A percentile compares a stretch with the other conserved stretches of the same genome.
These are phyloP conservation scores for Leccinellum albellum DNA, from an alignment of 768 basidiomycete species.

Conservation along the genomic window DNA sequence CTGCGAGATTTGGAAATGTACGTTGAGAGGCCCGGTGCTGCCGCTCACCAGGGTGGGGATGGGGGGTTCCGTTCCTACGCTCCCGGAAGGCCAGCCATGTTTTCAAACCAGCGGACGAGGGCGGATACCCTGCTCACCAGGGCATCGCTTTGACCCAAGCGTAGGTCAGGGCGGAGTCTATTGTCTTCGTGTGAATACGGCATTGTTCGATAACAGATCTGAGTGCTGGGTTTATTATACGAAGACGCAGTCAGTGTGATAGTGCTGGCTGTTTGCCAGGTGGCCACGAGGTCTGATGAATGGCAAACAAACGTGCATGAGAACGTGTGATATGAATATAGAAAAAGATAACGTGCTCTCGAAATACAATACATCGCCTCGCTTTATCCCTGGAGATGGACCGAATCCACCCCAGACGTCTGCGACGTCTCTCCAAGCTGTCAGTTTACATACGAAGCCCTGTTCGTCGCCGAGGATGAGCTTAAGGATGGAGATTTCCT, in stretches of 20 bases:
- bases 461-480: constrained; percentile 73
- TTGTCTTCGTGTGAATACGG: constrained; percentile 58
- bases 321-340: constrained; percentile 9
- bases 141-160: constrained; percentile 66
- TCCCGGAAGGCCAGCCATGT: constrained; percentile 56
- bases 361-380: constrained; percentile 70
- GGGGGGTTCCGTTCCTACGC: constrained; percentile 6
- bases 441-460: constrained; percentile 63
- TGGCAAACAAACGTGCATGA: constrained; percentile 16
- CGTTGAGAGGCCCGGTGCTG: constrained; percentile 7
- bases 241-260: constrained; percentile 65
- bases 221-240: constrained; percentile 53
- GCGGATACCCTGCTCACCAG: constrained; percentile 63
- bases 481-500: constrained; percentile 62
- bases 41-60: constrained; percentile 15
- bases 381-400: constrained; percentile 44
- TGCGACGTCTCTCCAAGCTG: constrained; percentile 76
- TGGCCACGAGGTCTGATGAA: constrained; percentile 48
- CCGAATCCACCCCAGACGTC: constrained; percentile 61
- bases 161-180: constrained; percentile 64
- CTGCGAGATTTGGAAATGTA: constrained; percentile 3
- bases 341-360: constrained; percentile 49
- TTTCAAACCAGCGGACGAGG: constrained; percentile 69
- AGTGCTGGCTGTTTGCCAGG: constrained; percentile 42
- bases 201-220: constrained; percentile 80